Conservation (phyloP, 345 rosid genomes). For the Syzygium oleosum region DNA sequence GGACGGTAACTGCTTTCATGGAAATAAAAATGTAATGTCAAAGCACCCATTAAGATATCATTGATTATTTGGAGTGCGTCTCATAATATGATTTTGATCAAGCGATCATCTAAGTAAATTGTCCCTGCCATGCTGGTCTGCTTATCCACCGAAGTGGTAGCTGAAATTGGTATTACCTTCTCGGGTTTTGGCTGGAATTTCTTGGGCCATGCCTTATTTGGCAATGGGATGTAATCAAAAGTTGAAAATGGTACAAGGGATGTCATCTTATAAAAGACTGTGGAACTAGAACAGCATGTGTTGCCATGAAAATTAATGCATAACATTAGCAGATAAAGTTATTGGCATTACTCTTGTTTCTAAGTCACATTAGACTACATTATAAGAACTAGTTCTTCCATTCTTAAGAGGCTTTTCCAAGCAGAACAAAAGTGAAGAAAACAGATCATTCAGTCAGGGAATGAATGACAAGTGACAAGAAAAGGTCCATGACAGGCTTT, state of each 20-base stretch:
- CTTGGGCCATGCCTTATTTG: background rate
- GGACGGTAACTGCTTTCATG: background rate
- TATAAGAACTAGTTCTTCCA: background rate
- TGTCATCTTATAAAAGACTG: background rate
- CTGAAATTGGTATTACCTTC: background rate
- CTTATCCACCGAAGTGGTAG: background rate
- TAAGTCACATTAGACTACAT: background rate
- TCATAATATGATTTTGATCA: background rate
- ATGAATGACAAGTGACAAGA: background rate
- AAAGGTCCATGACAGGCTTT: background rate
- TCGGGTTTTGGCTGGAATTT: background rate
- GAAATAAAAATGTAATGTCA: background rate
- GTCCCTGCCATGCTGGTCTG: background rate
- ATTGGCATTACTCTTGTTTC: background rate
- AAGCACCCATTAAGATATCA: background rate
- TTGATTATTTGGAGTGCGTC: background rate
- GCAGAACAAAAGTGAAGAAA: background rate
- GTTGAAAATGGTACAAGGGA: background rate
- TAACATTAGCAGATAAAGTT: background rate
- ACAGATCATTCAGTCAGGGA: background rate
- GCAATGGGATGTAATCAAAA: background rate
- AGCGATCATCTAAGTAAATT: background rate
- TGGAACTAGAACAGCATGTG: background rate
- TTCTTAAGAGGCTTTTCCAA: background rate
- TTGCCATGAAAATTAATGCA: background rate